Percentiles rank a stretch among this genome's conserved stretches.
These are phyloP conservation scores for Aspergillus pseudoglaucus DNA, from an alignment of 2,329 filamentous ascomycete species.

Conservation along the genomic window DNA sequence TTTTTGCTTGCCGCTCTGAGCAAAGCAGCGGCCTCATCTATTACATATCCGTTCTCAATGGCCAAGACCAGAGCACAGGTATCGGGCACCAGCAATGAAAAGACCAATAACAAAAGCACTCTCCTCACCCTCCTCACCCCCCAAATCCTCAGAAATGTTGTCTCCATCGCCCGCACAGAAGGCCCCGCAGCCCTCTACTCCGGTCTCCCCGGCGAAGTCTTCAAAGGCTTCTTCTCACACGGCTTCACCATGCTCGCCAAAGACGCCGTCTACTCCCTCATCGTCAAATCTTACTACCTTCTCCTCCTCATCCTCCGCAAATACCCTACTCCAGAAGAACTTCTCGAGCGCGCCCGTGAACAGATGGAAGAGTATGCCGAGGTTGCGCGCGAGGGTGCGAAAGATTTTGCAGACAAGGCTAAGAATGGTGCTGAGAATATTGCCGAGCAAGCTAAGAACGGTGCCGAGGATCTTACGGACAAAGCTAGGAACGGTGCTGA, in stretches of 20 bases:
- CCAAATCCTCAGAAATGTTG: conserved; percentile 59
- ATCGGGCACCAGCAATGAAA: conserved; percentile 5
- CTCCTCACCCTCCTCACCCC: conserved; percentile 19
- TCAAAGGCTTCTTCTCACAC: conserved; percentile 79
- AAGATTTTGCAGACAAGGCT: conserved; percentile 26
- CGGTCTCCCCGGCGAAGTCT: conserved; percentile 66
- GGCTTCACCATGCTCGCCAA: conserved; percentile 85
- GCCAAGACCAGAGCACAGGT: conserved; percentile 76
- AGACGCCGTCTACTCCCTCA: conserved; percentile 64
- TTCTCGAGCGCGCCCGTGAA: conserved; percentile 33
- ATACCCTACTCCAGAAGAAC: conserved; percentile 39
- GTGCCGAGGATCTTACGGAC: conserved; percentile 4
- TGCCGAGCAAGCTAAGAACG: conserved; percentile 16
- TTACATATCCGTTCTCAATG: conserved; percentile 80
- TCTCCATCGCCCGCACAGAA: conserved; percentile 54
- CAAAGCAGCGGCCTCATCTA: conserved; percentile 67
- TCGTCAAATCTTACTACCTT: conserved; percentile 66
- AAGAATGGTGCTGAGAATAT: conserved; percentile 21
- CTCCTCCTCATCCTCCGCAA: conserved; percentile 45
- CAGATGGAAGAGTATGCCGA: conserved; percentile 38
- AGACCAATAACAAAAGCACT: conserved; percentile 10
- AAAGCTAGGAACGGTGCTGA: conserved; percentile 12
- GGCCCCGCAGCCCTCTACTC: conserved; percentile 66
- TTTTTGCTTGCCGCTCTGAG: conserved; percentile 68
- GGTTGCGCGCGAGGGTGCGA: conserved; percentile 33